Base-by-base conservation (phyloP, 352 stramenopile genomes). In the Phytophthora quininea region DNA sequence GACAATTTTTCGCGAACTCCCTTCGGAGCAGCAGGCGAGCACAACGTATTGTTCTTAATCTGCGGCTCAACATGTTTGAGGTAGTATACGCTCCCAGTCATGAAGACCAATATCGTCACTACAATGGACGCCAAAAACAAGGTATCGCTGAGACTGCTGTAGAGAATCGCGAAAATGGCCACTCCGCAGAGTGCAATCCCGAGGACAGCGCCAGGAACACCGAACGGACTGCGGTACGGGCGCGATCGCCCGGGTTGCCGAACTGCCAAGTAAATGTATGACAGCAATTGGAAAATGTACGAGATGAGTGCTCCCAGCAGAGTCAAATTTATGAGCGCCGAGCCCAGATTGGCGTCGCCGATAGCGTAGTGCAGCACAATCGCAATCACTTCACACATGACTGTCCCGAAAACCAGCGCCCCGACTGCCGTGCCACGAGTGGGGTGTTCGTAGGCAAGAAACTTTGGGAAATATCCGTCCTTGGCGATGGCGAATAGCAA, bases 111-210 rank as follows among this genome's bases (percentile, higher is more conserved):
- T 40, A 78, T 48, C 1, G 79, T 76, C 37, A 77, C 76, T 24
- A 86, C 55, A 57, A 91, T 76, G 15, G 83, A 88, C 8, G 79
- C 80, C n/a, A 85, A 45, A 58, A 92, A 92, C 40, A 88, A 77
- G 47, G 51, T 79, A 69, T 77, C 63, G 24, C 67, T 79, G 29
- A 68, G 58, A 49, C 83, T 79, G 51, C 65, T 87, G 73, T 92
- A 88, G 14, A 92, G 58, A 48, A 90, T 90, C 14, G 77, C 73
- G 37, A 67, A 71, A 29, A 92, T 55, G 30, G 72, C 67, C 30
- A 84, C 75, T 2, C 58, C 66, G 19, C 80, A 86, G 10, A 92
- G 52, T n/a, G 71, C 67, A 15, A 88, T 63, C n/a, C 75, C 80
- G 12, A 88, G 27, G 29, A 79, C 37, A 9, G 82, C 78, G 3